A percentile compares a stretch with the other conserved stretches of the same genome.
phyloP scores from a whole-genome alignment of 177 flowering plant species.

The Telopea speciosissima region DNA sequence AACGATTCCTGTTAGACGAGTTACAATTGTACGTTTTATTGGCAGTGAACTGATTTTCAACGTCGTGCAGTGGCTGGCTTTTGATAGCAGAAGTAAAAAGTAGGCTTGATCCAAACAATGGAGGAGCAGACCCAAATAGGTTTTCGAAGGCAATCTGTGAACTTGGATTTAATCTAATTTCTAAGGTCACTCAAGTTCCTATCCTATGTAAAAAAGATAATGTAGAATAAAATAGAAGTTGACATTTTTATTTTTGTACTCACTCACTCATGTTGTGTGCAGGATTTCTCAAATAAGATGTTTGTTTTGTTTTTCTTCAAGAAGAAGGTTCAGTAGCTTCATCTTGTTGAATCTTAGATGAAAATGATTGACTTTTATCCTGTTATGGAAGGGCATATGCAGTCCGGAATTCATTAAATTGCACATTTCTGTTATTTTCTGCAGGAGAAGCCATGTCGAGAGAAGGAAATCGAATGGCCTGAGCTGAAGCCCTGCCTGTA shows the following conservation, averaged over 20 bases:
- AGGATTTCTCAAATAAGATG: slow-evolving; percentile 95
- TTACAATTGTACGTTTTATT: neutral
- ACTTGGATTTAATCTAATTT: slow-evolving; percentile 58
- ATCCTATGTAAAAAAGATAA: neutral
- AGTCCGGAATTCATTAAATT: neutral
- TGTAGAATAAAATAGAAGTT: neutral
- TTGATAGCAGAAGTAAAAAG: slow-evolving; percentile 94
- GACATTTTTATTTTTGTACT: slow-evolving; percentile 4
- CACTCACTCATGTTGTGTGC: slow-evolving; percentile 25
- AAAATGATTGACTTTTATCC: neutral
- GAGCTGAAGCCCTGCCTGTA: slow-evolving; percentile 82
- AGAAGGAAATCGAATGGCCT: slow-evolving; percentile 61
- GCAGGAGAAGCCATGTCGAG: slow-evolving; percentile 38
- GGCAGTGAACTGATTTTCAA: neutral
- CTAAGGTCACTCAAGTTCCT: slow-evolving; percentile 35
- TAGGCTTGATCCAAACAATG: slow-evolving; percentile 80
- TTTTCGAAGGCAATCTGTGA: slow-evolving; percentile 66
- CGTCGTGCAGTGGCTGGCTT: slow-evolving; percentile 74
- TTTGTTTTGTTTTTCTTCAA: slow-evolving; percentile 70
- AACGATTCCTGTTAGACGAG: neutral
- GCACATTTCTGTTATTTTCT: neutral
- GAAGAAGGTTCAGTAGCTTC: slow-evolving; percentile 47
- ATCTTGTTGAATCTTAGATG: neutral
- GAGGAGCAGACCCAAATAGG: slow-evolving; percentile 80
- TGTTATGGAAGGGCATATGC: neutral